A percentile compares a stretch with the other conserved stretches of the same genome.
phyloP scores from a whole-genome alignment of 2,329 filamentous ascomycete species.

The Penicillium sp. region DNA sequence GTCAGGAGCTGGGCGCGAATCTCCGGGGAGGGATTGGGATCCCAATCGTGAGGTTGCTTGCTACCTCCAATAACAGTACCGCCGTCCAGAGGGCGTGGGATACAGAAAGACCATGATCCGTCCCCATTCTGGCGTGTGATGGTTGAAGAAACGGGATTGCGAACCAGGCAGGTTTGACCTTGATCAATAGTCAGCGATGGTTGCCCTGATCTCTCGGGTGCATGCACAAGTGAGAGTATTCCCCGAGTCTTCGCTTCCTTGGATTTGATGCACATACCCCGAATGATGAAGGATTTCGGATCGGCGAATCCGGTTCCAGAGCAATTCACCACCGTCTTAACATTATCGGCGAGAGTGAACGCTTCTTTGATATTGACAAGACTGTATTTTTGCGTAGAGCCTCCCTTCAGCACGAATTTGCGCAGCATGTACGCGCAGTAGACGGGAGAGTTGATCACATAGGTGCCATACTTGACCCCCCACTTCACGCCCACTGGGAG shows the following conservation, averaged over 20 bases:
- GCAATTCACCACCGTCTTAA: slow-evolving; percentile 41
- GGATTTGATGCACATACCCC: slow-evolving; percentile 24
- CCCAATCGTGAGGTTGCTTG: slow-evolving; percentile 56
- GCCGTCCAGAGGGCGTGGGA: slow-evolving; percentile 56
- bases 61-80: slow-evolving; percentile 63
- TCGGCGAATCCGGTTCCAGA: slow-evolving; percentile 41
- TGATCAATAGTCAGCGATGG: neutral
- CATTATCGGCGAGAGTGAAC: slow-evolving; percentile 30
- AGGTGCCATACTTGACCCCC: slow-evolving; percentile 39
- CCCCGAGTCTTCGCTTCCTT: no score
- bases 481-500: slow-evolving; percentile 34
- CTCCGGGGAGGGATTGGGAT: slow-evolving; percentile 43
- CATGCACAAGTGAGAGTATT: no score
- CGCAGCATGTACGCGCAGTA: slow-evolving; percentile 40
- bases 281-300: slow-evolving; percentile 39
- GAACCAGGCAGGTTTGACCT: slow-evolving; percentile 46
- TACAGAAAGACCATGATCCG: slow-evolving; percentile 57
- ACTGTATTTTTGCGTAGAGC: slow-evolving; percentile 25
- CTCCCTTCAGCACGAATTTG: slow-evolving; percentile 37
- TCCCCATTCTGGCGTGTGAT: slow-evolving; percentile 59
- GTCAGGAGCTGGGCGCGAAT: slow-evolving; percentile 46
- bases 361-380: slow-evolving; percentile 30
- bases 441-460: slow-evolving; percentile 40
- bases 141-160: slow-evolving; percentile 39
- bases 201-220: no score